These are phyloP conservation scores for Thalia dealbata DNA, from an alignment of 176 grass and related monocot genomes.

Conservation along the genomic window DNA sequence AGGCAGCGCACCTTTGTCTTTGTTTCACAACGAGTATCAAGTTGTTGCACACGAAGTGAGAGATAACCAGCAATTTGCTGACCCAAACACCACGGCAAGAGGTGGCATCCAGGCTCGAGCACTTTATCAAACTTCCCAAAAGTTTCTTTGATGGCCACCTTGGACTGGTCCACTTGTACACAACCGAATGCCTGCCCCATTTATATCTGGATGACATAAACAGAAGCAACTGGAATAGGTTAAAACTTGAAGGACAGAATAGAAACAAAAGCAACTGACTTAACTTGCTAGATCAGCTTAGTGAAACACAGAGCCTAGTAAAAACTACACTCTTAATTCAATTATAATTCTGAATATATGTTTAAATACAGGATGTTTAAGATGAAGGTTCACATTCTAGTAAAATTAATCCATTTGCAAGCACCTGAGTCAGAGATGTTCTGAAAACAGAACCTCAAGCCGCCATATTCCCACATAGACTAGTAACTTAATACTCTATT, in stretches of 20 bases:
- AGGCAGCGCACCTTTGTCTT: slow-evolving; percentile 58
- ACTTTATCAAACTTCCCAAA: slow-evolving; percentile 65
- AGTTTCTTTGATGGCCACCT: slow-evolving; percentile 65
- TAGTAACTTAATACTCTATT: background rate
- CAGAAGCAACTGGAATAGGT: background rate
- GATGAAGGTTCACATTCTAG: background rate
- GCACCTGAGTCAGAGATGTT: background rate
- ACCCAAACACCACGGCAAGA: slow-evolving; percentile 62
- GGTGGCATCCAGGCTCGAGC: slow-evolving; percentile 67
- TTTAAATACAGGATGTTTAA: no score
- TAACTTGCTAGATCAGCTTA: background rate
- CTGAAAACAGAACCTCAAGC: background rate
- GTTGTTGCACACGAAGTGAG: slow-evolving; percentile 79
- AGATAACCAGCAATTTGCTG: slow-evolving; percentile 66
- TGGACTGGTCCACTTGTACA: slow-evolving; percentile 69
- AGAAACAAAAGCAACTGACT: background rate
- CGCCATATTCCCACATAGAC: background rate
- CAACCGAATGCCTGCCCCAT: slow-evolving; percentile 70
- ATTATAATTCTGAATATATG: no score
- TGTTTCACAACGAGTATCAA: slow-evolving; percentile 74
- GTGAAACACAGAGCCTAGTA: no score
- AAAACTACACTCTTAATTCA: no score
- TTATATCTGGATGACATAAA: background rate
- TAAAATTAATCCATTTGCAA: background rate
- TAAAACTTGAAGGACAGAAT: background rate